These are phyloP conservation scores for Entomortierella beljakovae DNA, from an alignment of 192 early-diverging fungal species.

Conservation along the genomic window DNA sequence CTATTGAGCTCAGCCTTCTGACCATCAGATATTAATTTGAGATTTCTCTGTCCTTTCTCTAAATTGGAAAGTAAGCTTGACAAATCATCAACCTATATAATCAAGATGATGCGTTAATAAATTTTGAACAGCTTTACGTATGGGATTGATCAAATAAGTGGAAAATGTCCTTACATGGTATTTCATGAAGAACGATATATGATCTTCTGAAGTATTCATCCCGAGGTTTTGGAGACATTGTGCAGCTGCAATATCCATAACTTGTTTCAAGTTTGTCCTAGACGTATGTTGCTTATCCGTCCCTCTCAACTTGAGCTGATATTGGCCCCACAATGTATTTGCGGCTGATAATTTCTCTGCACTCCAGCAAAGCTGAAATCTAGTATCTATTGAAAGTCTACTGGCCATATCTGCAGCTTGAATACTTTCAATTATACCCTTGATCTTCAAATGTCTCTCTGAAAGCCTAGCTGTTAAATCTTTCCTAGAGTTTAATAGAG, in stretches of 20 bases:
- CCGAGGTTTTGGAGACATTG: constrained; percentile 13
- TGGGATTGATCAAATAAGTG: background rate
- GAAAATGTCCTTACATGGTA: constrained; percentile 25
- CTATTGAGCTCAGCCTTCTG: constrained; percentile 15
- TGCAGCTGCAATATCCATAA: constrained; percentile 30
- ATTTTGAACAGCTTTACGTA: background rate
- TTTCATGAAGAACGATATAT: constrained; percentile 31
- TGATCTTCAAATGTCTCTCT: constrained; percentile 29
- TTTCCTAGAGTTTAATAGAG: constrained; percentile 15
- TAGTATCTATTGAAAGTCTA: constrained; percentile 36
- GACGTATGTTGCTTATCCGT: constrained; percentile 3
- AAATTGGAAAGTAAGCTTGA: constrained; percentile 19
- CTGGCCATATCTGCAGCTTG: constrained; percentile 29
- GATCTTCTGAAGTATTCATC: constrained; percentile 16
- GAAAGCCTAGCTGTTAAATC: constrained; percentile 27
- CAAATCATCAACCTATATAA: constrained; percentile 19
- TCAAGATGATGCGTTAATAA: background rate
- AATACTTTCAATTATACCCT: constrained; percentile 41
- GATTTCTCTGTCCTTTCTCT: constrained; percentile 5
- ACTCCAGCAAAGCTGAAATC: constrained; percentile 53
- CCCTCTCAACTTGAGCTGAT: constrained; percentile 23
- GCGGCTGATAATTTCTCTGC: constrained; percentile 49
- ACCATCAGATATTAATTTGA: background rate
- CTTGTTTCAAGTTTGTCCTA: constrained; percentile 17
- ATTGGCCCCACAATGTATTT: constrained; percentile 42